Conservation (phyloP, 75 land plant species). For the Sequoiadendron giganteum region DNA sequence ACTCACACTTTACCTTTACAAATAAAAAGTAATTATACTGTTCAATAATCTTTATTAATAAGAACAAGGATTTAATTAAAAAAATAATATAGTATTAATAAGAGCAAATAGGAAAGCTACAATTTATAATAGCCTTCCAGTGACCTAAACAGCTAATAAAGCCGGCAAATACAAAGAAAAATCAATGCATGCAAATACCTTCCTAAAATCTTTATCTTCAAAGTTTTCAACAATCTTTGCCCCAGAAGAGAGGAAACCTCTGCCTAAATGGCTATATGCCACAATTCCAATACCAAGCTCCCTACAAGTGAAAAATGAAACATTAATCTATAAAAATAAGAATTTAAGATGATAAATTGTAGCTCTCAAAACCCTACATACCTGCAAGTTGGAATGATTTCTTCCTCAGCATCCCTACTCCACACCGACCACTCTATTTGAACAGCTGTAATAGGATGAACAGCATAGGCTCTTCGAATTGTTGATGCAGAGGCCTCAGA, state of each 20-base stretch:
- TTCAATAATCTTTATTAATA: no score
- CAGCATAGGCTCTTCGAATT: conserved; percentile 58
- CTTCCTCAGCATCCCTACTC: conserved; percentile 53
- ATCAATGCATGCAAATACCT: conserved; percentile 15
- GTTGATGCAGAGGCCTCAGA: conserved; percentile 53
- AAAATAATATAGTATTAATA: no score
- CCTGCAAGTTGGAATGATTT: conserved; percentile 55
- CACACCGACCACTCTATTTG: conserved; percentile 66
- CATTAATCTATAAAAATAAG: no score
- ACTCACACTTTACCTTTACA: no score
- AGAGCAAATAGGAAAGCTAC: no score
- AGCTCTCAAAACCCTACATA: no score
- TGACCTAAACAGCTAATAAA: background rate
- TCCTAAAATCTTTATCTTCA: conserved; percentile 28
- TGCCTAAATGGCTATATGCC: conserved; percentile 56
- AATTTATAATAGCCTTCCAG: no score
- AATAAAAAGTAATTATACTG: no score
- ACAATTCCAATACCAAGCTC: conserved; percentile 72
- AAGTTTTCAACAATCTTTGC: conserved; percentile 21
- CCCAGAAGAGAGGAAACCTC: conserved; percentile 48
- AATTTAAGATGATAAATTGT: no score
- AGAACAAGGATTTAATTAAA: no score
- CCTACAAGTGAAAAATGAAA: no score
- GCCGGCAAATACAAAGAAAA: background rate
- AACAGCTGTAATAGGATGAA: conserved; percentile 61